phyloP scores from a whole-genome alignment of 2,329 filamentous ascomycete genomes.

The Colletotrichum spinosum region DNA sequence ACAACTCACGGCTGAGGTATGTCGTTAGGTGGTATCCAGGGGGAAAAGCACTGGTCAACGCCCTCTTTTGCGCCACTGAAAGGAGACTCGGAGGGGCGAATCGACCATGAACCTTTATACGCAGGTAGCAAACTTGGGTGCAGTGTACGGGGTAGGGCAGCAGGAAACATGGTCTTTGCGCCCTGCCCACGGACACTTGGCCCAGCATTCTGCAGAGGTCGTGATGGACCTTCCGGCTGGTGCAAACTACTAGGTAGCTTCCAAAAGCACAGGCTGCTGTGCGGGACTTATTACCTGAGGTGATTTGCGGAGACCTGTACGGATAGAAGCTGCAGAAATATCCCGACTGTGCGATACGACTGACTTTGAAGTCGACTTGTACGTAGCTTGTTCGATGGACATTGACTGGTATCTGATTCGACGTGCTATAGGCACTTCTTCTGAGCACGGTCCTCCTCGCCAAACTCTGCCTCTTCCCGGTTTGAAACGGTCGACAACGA shows the following conservation, averaged over 20 bases:
- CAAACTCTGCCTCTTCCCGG: constrained; percentile 15
- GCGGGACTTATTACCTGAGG: too few relatives aligned
- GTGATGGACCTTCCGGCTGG: constrained; percentile 2
- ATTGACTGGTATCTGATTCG: neutral
- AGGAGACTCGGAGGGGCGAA: constrained; percentile 15
- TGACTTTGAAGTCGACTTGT: too few relatives aligned
- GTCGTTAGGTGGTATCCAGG: too few relatives aligned
- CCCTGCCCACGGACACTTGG: constrained; percentile 14
- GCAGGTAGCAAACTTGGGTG: too few relatives aligned
- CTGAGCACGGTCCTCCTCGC: constrained; percentile 23
- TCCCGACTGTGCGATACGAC: too few relatives aligned
- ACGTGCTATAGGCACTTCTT: constrained; percentile 4
- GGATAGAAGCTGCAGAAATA: too few relatives aligned
- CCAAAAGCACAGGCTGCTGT: too few relatives aligned
- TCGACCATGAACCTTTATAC: neutral
- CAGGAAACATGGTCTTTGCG: constrained; percentile 23
- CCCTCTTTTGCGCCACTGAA: neutral
- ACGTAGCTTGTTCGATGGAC: too few relatives aligned
- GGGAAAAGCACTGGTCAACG: neutral
- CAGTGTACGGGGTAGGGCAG: too few relatives aligned
- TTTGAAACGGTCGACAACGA: constrained; percentile 25
- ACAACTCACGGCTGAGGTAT: neutral
- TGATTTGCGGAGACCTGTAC: too few relatives aligned
- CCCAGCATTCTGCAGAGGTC: neutral
- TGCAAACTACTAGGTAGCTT: too few relatives aligned